Evolutionary conservation across 345 rosid species (phyloP).

Genomic region (Lepidium africanum): DNA sequence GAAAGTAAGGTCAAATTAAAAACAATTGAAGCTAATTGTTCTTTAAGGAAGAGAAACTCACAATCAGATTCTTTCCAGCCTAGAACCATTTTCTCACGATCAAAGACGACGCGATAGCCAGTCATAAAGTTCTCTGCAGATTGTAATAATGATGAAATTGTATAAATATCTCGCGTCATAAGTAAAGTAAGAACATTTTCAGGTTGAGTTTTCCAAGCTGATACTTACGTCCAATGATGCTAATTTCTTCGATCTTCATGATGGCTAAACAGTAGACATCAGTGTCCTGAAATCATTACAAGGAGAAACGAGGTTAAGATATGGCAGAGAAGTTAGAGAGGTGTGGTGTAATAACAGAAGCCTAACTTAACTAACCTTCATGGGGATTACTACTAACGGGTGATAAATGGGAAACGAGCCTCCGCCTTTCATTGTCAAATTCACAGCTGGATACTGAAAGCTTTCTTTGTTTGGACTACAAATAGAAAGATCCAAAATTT

Average conservation of each 20-base stretch:
- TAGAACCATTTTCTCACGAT: slow-evolving; percentile 54
- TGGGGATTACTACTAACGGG: slow-evolving; percentile 35
- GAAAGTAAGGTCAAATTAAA: background rate
- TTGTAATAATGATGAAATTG: background rate
- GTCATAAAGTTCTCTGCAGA: slow-evolving; percentile 82
- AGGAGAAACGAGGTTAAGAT: background rate
- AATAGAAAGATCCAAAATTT: background rate
- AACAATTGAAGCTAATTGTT: background rate
- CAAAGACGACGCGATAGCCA: slow-evolving; percentile 56
- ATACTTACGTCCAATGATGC: slow-evolving; percentile 91
- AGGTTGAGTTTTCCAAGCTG: background rate
- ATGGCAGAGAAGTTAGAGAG: background rate
- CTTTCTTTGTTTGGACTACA: slow-evolving; percentile 38
- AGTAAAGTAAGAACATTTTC: background rate
- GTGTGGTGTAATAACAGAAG: background rate
- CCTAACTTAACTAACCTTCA: slow-evolving; percentile 35
- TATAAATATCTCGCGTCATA: background rate
- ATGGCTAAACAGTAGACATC: slow-evolving; percentile 59
- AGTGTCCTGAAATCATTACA: slow-evolving; percentile 35
- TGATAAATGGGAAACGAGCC: slow-evolving; percentile 37
- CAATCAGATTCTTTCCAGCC: slow-evolving; percentile 72
- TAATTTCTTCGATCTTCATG: slow-evolving; percentile 54
- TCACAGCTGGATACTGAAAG: slow-evolving; percentile 38
- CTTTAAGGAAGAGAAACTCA: slow-evolving; percentile 31
- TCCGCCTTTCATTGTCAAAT: slow-evolving; percentile 82